These are phyloP conservation scores for Phlyctochytrium bullatum DNA, from an alignment of 192 early-diverging fungal genomes.

Conservation along the genomic window DNA sequence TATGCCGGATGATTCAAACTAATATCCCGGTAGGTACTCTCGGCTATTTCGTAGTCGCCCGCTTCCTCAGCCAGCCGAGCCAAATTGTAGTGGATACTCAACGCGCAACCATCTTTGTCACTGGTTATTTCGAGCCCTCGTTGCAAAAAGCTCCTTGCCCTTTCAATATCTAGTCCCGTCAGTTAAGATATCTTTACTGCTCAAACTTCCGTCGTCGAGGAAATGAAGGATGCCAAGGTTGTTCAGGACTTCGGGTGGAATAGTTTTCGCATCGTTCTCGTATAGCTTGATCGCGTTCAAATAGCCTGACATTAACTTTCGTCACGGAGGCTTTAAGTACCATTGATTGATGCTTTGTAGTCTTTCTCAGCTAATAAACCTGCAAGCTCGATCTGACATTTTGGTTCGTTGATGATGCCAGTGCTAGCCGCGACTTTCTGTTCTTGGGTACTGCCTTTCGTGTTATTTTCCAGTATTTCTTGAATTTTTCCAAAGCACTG, in stretches of 20 bases:
- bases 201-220: conserved; percentile 23
- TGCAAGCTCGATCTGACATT: conserved; percentile 35
- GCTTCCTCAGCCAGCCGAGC: conserved; percentile 34
- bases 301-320: conserved; percentile 26
- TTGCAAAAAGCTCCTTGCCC: neutral
- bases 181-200: no score
- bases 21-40: conserved; percentile 64
- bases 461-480: conserved; percentile 6
- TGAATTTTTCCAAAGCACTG: conserved; percentile 25
- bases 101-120: conserved; percentile 15
- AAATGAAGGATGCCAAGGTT: conserved; percentile 80
- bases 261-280: conserved; percentile 9
- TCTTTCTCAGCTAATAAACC: conserved; percentile 28
- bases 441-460: conserved; percentile 4
- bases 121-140: neutral
- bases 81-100: conserved; percentile 74
- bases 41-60: conserved; percentile 53
- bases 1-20: conserved; percentile 66
- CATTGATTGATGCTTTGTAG: conserved; percentile 25
- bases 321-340: conserved; percentile 13
- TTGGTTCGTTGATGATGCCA: conserved; percentile 32
- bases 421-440: conserved; percentile 2
- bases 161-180: conserved; percentile 3
- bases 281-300: conserved; percentile 29
- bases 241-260: conserved; percentile 73